Base-by-base conservation (phyloP, 108 stramenopile genomes). In the Thalassiosira profunda region DNA sequence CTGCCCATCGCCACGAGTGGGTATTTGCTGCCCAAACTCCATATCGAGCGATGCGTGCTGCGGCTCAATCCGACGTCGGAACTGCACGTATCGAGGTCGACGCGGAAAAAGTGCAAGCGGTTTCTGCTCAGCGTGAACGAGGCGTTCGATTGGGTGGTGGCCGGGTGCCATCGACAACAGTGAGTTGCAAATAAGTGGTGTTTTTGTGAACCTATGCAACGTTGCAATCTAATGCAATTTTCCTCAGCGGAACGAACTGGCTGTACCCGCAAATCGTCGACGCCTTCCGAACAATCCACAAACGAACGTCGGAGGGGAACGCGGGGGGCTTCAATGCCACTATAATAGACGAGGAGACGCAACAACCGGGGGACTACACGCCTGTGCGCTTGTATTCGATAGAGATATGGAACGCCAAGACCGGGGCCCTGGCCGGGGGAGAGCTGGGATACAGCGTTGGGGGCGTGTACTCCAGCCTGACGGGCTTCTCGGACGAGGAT, bases 401-500 rank as follows among this genome's bases (percentile, higher is more conserved):
- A 31, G 95, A 96, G 76, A 46, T 91, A 33, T 92, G 88, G 84
- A 62, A 82, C 54, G 65, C 54, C n/a, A 35, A 48, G 28, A 78
- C 84, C 12, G 79, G 85, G 9, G 63, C 59, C 8, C 69, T 96
- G 34, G 95, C 65, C 1, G 95, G 79, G 7, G 95, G 95, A 31
- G 95, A 96, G 61, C 47, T 96, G 4, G 92, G 92, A 7, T 92
- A 96, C 63, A 80, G 85, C 15, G 87, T 92, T 8, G 95, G 95
- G 15, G 73, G 64, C 25, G 80, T 90, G 12, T 96, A 94, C 44
- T 89, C 95, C 6, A 82, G 83, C 49, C 69, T 96, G 25, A 91
- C 91, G 14, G 95, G 95, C 5, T 96, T 96, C 67, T 67, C 88
- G 7, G 49, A 31, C 0, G 65, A 83, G 53, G 81, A 87, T 60